A percentile compares a stretch with the other conserved stretches of the same genome.
These are phyloP conservation scores for Penicillium expansum DNA, from an alignment of 2,329 filamentous ascomycete species.

Conservation along the genomic window DNA sequence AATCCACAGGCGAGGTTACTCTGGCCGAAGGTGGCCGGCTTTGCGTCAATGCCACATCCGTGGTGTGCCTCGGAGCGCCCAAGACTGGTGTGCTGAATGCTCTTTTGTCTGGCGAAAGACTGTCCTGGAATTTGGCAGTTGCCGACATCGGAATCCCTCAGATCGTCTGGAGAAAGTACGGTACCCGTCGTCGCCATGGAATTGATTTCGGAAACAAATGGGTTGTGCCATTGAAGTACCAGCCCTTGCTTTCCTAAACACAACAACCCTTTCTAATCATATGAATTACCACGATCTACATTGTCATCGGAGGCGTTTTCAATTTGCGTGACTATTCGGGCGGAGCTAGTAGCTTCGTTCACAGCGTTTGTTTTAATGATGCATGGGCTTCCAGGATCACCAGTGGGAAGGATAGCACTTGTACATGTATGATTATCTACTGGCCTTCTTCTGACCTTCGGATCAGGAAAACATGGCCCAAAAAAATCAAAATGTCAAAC, in stretches of 20 bases:
- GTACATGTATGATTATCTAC: slow-evolving; percentile 11
- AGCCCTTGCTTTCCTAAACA: slow-evolving; percentile 28
- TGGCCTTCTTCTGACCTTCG: neutral
- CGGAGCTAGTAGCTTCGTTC: slow-evolving; percentile 7
- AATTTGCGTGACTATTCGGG: neutral
- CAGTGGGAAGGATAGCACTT: neutral
- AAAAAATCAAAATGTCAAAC: neutral
- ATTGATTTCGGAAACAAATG: slow-evolving; percentile 86
- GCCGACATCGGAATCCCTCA: slow-evolving; percentile 84
- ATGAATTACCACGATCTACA: slow-evolving; percentile 11
- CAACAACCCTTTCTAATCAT: neutral
- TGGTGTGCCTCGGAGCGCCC: slow-evolving; percentile 82
- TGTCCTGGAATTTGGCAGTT: slow-evolving; percentile 72
- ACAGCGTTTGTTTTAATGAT: slow-evolving; percentile 11
- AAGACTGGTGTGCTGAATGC: slow-evolving; percentile 80
- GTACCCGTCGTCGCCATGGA: slow-evolving; percentile 74
- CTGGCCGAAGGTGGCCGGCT: slow-evolving; percentile 71
- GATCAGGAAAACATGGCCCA: neutral
- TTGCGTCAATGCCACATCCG: slow-evolving; percentile 75
- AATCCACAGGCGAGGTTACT: slow-evolving; percentile 49
- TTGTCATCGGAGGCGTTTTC: slow-evolving; percentile 15
- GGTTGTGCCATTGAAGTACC: slow-evolving; percentile 68
- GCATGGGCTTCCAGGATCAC: neutral
- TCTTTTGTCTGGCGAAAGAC: slow-evolving; percentile 59
- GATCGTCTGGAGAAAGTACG: slow-evolving; percentile 79